A percentile compares a stretch with the other conserved stretches of the same genome.
Evolutionary conservation across 768 basidiomycete genomes (phyloP).

Genomic region (Ephemerocybe angulata): DNA sequence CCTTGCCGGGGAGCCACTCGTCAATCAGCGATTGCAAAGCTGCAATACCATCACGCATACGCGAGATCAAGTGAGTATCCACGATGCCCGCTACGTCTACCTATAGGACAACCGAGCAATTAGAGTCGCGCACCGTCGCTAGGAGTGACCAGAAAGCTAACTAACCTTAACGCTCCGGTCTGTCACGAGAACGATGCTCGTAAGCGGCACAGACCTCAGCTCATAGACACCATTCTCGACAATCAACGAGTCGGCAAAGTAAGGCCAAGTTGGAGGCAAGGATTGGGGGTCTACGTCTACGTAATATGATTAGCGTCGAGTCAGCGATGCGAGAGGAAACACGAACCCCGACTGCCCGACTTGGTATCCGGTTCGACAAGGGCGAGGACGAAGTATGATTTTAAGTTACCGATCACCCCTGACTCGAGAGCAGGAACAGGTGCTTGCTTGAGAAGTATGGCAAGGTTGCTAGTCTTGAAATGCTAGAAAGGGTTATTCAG

Average conservation of each 20-base stretch:
- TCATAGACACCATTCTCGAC: slow-evolving; percentile 63
- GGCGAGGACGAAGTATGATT: slow-evolving; percentile 66
- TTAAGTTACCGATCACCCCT: slow-evolving; percentile 45
- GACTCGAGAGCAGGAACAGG: slow-evolving; percentile 42
- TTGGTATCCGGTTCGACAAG: slow-evolving; percentile 66
- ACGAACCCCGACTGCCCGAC: slow-evolving; percentile 47
- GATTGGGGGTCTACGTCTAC: slow-evolving; percentile 56
- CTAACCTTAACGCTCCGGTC: slow-evolving; percentile 66
- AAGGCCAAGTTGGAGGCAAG: slow-evolving; percentile 79
- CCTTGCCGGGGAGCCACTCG: slow-evolving; percentile 50
- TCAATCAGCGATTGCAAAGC: slow-evolving; percentile 47
- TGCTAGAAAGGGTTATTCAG: slow-evolving; percentile 46
- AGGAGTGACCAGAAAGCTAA: neutral
- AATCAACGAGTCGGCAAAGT: slow-evolving; percentile 42
- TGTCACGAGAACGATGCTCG: slow-evolving; percentile 75
- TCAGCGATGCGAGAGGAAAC: neutral
- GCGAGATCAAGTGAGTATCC: slow-evolving; percentile 57
- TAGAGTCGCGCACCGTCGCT: slow-evolving; percentile 4
- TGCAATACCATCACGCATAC: slow-evolving; percentile 54
- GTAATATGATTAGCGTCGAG: neutral
- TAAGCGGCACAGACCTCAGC: slow-evolving; percentile 56
- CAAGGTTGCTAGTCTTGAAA: slow-evolving; percentile 66
- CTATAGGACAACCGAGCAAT: no score
- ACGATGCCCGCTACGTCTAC: slow-evolving; percentile 69
- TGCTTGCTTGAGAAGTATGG: slow-evolving; percentile 66